A percentile compares a stretch with the other conserved stretches of the same genome.
phyloP scores from a whole-genome alignment of 2,329 filamentous ascomycete genomes.

The Sordariomycetes sp. region DNA sequence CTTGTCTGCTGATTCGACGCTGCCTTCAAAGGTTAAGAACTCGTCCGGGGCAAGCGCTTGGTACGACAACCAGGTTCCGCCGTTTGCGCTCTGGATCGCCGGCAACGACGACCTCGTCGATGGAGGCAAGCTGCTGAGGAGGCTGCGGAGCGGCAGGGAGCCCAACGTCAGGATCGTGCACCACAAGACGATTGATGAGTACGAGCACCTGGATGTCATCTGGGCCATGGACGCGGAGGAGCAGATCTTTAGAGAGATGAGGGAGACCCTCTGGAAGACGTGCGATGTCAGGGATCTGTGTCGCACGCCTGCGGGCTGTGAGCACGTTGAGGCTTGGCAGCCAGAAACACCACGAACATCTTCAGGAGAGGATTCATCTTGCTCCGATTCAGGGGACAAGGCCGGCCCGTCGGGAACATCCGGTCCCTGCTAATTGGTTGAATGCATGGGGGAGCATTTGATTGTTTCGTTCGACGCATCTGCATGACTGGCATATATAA shows the following conservation, averaged over 20 bases:
- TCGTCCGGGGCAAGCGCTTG: conserved; percentile 54
- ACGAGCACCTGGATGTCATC: conserved; percentile 90
- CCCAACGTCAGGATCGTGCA: conserved; percentile 76
- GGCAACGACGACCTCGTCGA: conserved; percentile 81
- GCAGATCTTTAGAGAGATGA: conserved; percentile 72
- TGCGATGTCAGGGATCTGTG: conserved; percentile 46
- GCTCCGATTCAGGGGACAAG: too few species aligned
- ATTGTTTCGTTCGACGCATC: too few species aligned
- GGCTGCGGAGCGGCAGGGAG: conserved; percentile 70
- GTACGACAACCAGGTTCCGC: conserved; percentile 73
- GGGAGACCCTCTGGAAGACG: conserved; percentile 79
- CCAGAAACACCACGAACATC: too few species aligned
- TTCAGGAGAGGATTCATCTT: too few species aligned
- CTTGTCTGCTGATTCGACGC: background rate
- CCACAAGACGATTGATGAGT: conserved; percentile 72
- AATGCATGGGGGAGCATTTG: too few species aligned
- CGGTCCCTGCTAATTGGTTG: too few species aligned
- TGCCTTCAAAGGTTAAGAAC: conserved; percentile 3
- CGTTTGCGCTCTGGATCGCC: conserved; percentile 81
- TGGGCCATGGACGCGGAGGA: conserved; percentile 88
- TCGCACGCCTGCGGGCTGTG: conserved; percentile 56
- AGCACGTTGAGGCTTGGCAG: conserved; percentile 31
- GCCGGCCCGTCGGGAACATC: too few species aligned
- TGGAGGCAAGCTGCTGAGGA: conserved; percentile 60
- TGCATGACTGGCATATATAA: too few species aligned